phyloP scores from a whole-genome alignment of 441 rosid genomes.

The Populus hybrid region DNA sequence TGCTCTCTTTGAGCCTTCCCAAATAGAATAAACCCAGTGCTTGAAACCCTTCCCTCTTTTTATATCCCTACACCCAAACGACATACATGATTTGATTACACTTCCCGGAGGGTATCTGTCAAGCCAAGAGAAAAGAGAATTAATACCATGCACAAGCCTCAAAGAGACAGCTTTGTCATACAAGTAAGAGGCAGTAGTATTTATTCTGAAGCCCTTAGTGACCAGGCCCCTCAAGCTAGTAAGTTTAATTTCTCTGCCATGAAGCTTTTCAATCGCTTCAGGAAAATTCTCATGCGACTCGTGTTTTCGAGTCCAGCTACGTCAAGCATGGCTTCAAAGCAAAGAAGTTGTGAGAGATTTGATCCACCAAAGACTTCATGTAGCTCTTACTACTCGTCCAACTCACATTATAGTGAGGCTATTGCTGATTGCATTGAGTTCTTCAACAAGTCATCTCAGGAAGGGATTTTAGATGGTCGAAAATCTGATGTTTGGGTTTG shows the following conservation, averaged over 20 bases:
- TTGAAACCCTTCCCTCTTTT: constrained; percentile 17
- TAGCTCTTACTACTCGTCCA: constrained; percentile 86
- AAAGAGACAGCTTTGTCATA: constrained; percentile 40
- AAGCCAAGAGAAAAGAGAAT: constrained; percentile 19
- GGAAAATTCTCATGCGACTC: constrained; percentile 62
- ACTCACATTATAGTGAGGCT: constrained; percentile 72
- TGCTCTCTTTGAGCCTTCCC: constrained; percentile 27
- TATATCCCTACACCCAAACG: constrained; percentile 28
- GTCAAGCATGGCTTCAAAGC: constrained; percentile 16
- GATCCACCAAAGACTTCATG: constrained; percentile 92
- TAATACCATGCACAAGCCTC: constrained; percentile 32
- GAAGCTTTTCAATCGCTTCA: constrained; percentile 66
- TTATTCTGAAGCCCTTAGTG: not conserved
- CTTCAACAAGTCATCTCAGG: constrained; percentile 78
- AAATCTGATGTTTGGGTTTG: constrained; percentile 45
- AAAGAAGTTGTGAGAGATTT: constrained; percentile 39
- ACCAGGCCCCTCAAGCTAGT: constrained; percentile 5
- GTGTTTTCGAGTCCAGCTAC: constrained; percentile 27
- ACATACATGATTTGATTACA: constrained; percentile 51
- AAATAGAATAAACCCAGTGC: constrained; percentile 33
- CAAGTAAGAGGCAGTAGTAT: constrained; percentile 21
- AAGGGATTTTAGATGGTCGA: constrained; percentile 40
- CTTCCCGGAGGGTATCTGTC: constrained; percentile 45
- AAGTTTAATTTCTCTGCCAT: constrained; percentile 42
- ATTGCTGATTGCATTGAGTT: constrained; percentile 94